Evolutionary conservation across 164 flowering plant genomes (phyloP).

Genomic region (Echeveria elegans): DNA sequence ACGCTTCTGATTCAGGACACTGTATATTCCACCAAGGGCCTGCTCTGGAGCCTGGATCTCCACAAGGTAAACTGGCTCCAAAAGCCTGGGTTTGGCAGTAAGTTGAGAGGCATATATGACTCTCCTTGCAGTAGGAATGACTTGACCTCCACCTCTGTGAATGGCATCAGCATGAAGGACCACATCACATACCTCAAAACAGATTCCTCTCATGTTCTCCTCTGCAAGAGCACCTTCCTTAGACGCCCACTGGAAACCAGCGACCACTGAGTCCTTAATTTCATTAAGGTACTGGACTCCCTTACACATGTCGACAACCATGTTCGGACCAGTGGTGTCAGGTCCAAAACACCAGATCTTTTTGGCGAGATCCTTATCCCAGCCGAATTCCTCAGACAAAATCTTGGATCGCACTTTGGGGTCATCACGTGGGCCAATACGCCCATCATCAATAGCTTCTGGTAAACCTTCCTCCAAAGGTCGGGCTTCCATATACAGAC

Average conservation of each 20-base stretch:
- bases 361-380: constrained; percentile 54
- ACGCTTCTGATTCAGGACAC: constrained; percentile 4
- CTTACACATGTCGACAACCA: constrained; percentile 64
- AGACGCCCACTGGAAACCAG: constrained; percentile 19
- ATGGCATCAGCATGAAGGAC: constrained; percentile 4
- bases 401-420: constrained; percentile 40
- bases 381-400: constrained; percentile 41
- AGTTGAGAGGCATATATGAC: constrained; percentile 32
- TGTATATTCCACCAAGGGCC: constrained; percentile 25
- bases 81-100: constrained; percentile 46
- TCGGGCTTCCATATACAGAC: constrained; percentile 53
- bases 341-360: constrained; percentile 60
- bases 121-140: constrained; percentile 2
- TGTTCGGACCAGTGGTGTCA: constrained; percentile 50
- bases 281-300: constrained; percentile 55
- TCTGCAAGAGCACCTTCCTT: constrained; percentile 7
- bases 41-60: constrained; percentile 54
- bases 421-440: constrained; percentile 51
- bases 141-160: constrained; percentile 5
- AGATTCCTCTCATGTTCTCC: neutral
- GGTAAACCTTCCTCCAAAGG: constrained; percentile 44
- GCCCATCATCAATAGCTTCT: constrained; percentile 51
- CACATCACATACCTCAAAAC: constrained; percentile 5
- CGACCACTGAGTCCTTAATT: constrained; percentile 55
- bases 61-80: constrained; percentile 52